Base-by-base conservation (phyloP, 768 basidiomycete genomes). In the Holtermanniella nyarrowii region DNA sequence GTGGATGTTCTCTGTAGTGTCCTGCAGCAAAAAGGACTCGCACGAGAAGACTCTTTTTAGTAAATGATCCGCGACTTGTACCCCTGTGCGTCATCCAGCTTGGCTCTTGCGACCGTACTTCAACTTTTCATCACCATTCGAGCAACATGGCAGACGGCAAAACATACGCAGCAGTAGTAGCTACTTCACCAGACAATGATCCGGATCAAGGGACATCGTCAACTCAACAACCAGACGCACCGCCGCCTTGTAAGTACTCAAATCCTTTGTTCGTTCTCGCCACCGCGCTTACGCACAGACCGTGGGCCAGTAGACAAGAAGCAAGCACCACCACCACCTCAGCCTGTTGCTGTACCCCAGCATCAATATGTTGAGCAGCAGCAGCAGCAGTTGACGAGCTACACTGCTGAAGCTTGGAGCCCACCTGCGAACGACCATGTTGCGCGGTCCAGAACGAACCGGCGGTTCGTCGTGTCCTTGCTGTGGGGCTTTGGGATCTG, bases 401-500 rank as follows among this genome's bases (percentile, higher is more conserved):
- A n/a, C n/a, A n/a, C 44, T 23, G 43, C 51, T 16, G 37, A 49
- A 14, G 61, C 55, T 27, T 63, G 66, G 66, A 54, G 50, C 18
- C 63, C 61, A 3, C 61, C 63, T 1, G 31, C 63, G n/a, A 52
- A 48, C 25, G 46, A 53, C 3, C 42, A 25, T 20, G 59, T 64
- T 10, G 67, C 67, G 5, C 55, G 50, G 39, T 44, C 57, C 3
- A 26, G 67, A 26, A 64, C 67, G 10, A 26, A 63, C 11, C 53
- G 61, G 42, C 42, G 67, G 41, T 69, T 69, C 46, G 66, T 65
- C 60, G 41, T 53, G 5, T 62, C 67, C 14, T 55, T 69, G 51
- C 42, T 63, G 21, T 66, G 59, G 59, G 67, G 58, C 18, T 69
- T 63, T 58, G 47, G 54, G 37, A 69, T 69, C 42, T 69, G 63